A percentile compares a stretch with the other conserved stretches of the same genome.
Evolutionary conservation across 2,329 filamentous ascomycete species (phyloP).

Genomic region (Periconia digitata): DNA sequence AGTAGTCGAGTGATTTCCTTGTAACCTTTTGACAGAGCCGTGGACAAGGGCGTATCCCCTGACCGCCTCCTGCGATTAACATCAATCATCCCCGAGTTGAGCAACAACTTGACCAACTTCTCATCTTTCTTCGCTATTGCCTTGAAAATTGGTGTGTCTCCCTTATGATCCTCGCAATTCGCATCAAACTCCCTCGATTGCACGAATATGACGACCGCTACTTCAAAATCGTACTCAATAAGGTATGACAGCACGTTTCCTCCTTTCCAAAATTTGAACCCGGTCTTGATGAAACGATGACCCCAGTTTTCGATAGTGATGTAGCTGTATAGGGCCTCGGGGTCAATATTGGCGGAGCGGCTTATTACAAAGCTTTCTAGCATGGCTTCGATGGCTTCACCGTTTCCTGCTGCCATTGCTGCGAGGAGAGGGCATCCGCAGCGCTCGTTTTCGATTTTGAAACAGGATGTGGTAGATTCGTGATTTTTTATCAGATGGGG

Average conservation of each 20-base stretch:
- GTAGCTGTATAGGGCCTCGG: neutral
- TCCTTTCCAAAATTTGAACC: slow-evolving; percentile 5
- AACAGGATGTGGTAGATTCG: slow-evolving; percentile 13
- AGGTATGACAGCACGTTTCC: slow-evolving; percentile 1
- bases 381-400: slow-evolving; percentile 8
- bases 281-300: neutral
- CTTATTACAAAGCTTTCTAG: neutral
- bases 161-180: neutral
- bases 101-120: slow-evolving; percentile 10
- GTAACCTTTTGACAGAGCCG: neutral
- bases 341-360: neutral
- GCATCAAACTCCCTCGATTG: neutral
- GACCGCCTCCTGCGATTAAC: neutral
- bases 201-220: neutral
- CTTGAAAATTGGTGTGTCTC: neutral
- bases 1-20: neutral
- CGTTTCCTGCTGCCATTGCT: slow-evolving; percentile 33
- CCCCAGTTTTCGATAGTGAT: neutral
- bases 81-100: neutral
- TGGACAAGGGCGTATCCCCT: slow-evolving; percentile 1
- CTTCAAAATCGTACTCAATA: slow-evolving; percentile 1
- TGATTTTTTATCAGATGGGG: slow-evolving; percentile 27
- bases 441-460: slow-evolving; percentile 26
- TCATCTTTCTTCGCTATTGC: slow-evolving; percentile 8
- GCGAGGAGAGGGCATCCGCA: slow-evolving; percentile 42